A percentile compares a stretch with the other conserved stretches of the same genome.
Evolutionary conservation across 2,329 filamentous ascomycete genomes (phyloP).

Genomic region (Colletotrichum sp.): DNA sequence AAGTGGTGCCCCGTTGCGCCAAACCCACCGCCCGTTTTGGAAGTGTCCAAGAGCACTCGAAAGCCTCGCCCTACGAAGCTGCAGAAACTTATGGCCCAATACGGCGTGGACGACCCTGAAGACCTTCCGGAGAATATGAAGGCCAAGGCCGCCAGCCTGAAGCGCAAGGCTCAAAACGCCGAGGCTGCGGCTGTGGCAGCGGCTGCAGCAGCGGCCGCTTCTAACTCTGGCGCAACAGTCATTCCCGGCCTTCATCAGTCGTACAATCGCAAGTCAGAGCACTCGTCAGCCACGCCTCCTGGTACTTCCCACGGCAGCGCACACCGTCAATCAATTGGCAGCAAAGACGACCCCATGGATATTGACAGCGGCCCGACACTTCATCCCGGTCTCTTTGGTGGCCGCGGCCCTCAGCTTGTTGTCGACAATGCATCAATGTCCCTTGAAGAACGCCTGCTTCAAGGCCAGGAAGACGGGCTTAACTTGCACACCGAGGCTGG

Average conservation of each 20-base stretch:
- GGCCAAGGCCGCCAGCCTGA: slow-evolving; percentile 75
- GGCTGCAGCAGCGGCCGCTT: slow-evolving; percentile 21
- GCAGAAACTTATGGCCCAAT: slow-evolving; percentile 89
- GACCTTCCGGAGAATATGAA: slow-evolving; percentile 84
- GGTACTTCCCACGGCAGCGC: slow-evolving; percentile 27
- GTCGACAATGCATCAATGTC: slow-evolving; percentile 43
- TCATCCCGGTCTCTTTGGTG: slow-evolving; percentile 48
- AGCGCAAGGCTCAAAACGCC: slow-evolving; percentile 71
- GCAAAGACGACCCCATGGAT: slow-evolving; percentile 42
- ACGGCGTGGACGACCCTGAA: slow-evolving; percentile 88
- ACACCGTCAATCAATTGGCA: slow-evolving; percentile 7
- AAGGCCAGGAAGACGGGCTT: slow-evolving; percentile 49
- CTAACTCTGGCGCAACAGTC: slow-evolving; percentile 8
- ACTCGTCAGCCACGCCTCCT: slow-evolving; percentile 21
- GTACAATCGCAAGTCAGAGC: slow-evolving; percentile 16
- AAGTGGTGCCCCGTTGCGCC: slow-evolving; percentile 93
- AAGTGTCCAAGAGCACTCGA: slow-evolving; percentile 87
- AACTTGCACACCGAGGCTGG: slow-evolving; percentile 48
- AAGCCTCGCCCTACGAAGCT: slow-evolving; percentile 97
- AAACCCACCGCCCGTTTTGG: slow-evolving; percentile 81
- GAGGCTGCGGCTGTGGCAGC: slow-evolving; percentile 51
- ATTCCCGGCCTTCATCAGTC: not conserved
- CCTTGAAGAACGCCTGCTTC: slow-evolving; percentile 56
- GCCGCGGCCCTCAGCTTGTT: slow-evolving; percentile 46
- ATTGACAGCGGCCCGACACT: slow-evolving; percentile 38